phyloP scores from a whole-genome alignment of 1,139 yeast species.

The Spathaspora sp. region DNA sequence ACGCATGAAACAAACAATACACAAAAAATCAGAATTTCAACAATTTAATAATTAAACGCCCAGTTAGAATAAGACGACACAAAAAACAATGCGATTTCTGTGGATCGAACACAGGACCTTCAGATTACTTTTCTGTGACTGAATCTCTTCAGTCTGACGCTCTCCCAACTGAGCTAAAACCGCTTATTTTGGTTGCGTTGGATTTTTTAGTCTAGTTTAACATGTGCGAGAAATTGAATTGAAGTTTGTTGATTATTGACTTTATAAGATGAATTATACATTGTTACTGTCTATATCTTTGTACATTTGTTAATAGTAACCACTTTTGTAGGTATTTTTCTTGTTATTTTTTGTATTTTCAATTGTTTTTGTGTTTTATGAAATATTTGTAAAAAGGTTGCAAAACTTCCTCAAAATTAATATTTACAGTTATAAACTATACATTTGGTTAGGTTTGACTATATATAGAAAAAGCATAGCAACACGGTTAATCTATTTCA shows the following conservation, averaged over 20 bases:
- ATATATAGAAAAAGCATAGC: not conserved
- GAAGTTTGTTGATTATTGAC: not conserved
- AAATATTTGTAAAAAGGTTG: not conserved
- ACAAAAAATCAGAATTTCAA: not conserved
- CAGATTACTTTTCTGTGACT: conserved; percentile 31
- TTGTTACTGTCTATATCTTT: not conserved
- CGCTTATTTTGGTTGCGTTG: conserved; percentile 28
- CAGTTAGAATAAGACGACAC: not conserved
- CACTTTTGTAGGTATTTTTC: not conserved
- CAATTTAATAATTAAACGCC: not conserved
- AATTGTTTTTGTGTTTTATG: not conserved
- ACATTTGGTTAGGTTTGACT: not conserved
- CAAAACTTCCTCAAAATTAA: not conserved
- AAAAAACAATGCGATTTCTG: conserved; percentile 43
- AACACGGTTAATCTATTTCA: not conserved
- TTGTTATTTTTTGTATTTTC: not conserved
- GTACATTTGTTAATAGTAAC: not conserved
- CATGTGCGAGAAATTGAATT: too few species aligned
- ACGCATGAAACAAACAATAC: not conserved
- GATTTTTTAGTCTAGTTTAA: too few species aligned
- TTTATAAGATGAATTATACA: too few species aligned
- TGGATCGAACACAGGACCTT: conserved; percentile 60
- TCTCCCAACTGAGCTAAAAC: conserved; percentile 87
- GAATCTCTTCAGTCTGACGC: conserved; percentile 77
- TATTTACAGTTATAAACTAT: not conserved